Evolutionary conservation across 805 yeast genomes (phyloP), one percentile per base, ranked within the genome.

Genomic region (Yueomyces sinensis): DNA sequence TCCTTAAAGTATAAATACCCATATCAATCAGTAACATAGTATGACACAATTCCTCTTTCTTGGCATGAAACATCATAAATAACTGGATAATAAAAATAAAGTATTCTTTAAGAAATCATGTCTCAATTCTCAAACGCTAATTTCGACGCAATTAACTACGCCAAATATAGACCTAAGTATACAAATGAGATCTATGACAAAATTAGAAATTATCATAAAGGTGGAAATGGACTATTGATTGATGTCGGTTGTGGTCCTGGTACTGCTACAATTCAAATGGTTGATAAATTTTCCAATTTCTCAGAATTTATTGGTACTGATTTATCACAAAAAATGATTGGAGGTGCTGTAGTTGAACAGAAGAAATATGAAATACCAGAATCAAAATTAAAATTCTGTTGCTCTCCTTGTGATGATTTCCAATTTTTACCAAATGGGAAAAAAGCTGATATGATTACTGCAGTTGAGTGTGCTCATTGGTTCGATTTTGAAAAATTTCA

Each of bases 401-500:
- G 7, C 24, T 7, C 9, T 7, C 11, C 11, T 7, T 22, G 11
- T 22, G 24, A 22, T 22, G 24, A 22, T 22, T 22, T 22, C 24
- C 7, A 11, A 7, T 22, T 22, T 11, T 22, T 22, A 22, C 7
- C 7, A 22, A 22, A 22, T 22, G 11, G 11, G 11, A 11, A 22
- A 22, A 11, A 22, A 22, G 70, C 74, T 7, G 93, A 80, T 49
- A 39, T 83, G 45, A 61, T 83, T 13, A 69, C 84, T 2, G 81
- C 77, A 13, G 94, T 87, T 0, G 86, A 86, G 50, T 79, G 86
- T 38, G 73, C 70, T n/a, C 95, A 86, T 56, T 86, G 95, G 94
- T 70, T 82, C 37, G 66, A 77, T 37, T 76, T 71, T 38, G 58
- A 61, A 0, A 43, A 44, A 20, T 77, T 76, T 50, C 74, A 73